Evolutionary conservation across 805 yeast species (phyloP).

Genomic region (Alloascoidea hylecoeti): DNA sequence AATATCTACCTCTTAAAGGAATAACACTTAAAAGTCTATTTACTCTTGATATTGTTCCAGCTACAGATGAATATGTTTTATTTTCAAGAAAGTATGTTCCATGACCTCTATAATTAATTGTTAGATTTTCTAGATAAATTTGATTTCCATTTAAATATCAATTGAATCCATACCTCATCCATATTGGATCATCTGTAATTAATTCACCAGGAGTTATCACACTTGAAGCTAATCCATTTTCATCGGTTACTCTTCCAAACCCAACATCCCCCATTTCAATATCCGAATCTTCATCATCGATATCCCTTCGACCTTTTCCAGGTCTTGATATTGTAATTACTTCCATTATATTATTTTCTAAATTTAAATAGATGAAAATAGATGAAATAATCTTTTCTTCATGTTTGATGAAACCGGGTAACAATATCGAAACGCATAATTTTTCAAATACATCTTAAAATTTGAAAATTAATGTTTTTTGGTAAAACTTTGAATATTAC

Average conservation of each 20-base stretch:
- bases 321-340: neutral
- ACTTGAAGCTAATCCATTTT: slow-evolving; percentile 15
- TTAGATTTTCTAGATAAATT: neutral
- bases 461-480: too few species aligned
- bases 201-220: slow-evolving; percentile 93
- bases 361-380: too few species aligned
- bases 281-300: neutral
- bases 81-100: slow-evolving; percentile 78
- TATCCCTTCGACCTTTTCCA: slow-evolving; percentile 6
- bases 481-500: too few species aligned
- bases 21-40: slow-evolving; percentile 76
- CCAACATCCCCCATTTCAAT: neutral
- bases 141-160: too few species aligned
- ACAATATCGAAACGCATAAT: too few species aligned
- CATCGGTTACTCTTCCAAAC: slow-evolving; percentile 7
- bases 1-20: slow-evolving; percentile 77
- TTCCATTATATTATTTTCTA: too few species aligned
- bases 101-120: slow-evolving; percentile 51
- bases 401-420: too few species aligned
- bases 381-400: too few species aligned
- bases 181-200: slow-evolving; percentile 87
- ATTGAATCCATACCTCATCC: slow-evolving; percentile 62
- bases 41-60: slow-evolving; percentile 79
- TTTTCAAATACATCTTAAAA: too few species aligned
- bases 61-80: slow-evolving; percentile 78